Evolutionary conservation across 371 early-diverging fungal species (phyloP).

Genomic region (Cokeromyces recurvatus): DNA sequence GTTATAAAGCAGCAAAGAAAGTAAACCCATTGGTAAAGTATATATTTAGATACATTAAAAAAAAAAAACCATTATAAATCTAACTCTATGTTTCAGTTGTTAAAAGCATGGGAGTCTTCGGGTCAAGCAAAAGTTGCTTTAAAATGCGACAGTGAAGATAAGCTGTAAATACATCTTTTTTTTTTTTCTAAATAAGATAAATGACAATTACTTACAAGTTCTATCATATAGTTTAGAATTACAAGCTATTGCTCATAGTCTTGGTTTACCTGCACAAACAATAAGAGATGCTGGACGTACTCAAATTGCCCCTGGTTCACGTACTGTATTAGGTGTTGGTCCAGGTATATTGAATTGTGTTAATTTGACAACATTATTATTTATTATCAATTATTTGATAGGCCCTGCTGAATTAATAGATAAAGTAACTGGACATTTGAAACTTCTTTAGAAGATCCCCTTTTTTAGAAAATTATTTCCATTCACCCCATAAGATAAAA

Average conservation of each 20-base stretch:
- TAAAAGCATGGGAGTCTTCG: slow-evolving; percentile 69
- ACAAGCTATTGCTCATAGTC: slow-evolving; percentile 62
- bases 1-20: slow-evolving; percentile 64
- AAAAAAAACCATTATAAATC: not conserved
- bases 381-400: slow-evolving; percentile 11
- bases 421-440: slow-evolving; percentile 80
- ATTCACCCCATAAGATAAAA: too few relatives aligned
- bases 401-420: slow-evolving; percentile 76
- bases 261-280: slow-evolving; percentile 73
- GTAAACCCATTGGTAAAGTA: slow-evolving; percentile 51
- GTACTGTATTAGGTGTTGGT: slow-evolving; percentile 95
- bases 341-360: slow-evolving; percentile 58
- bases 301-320: slow-evolving; percentile 94
- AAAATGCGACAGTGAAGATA: slow-evolving; percentile 74
- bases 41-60: not conserved
- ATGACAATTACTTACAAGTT: not conserved
- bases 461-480: too few relatives aligned
- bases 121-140: slow-evolving; percentile 90
- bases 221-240: slow-evolving; percentile 55
- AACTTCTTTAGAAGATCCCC: slow-evolving; percentile 59
- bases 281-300: slow-evolving; percentile 97
- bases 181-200: too few relatives aligned
- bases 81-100: slow-evolving; percentile 24
- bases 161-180: slow-evolving; percentile 58
- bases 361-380: too few relatives aligned